Conservation (phyloP, 306 rosid genomes). For the Psophocarpus tetragonolobus region DNA sequence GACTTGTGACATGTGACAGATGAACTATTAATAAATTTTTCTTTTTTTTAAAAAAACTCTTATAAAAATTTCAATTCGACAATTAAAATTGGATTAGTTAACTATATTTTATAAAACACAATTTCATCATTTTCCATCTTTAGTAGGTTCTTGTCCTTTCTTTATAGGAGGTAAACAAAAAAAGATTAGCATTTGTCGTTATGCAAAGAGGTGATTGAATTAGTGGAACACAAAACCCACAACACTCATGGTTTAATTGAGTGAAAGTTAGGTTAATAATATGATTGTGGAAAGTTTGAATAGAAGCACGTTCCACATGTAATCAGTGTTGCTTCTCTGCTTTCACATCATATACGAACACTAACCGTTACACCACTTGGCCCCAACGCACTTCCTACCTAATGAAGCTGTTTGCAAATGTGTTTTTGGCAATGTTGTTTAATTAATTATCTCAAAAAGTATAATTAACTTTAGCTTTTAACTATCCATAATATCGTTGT, state of each 20-base stretch:
- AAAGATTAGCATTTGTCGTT: not conserved
- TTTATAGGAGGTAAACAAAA: not conserved
- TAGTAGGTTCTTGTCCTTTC: not conserved
- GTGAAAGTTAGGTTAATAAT: not conserved
- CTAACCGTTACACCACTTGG: conserved; percentile 1
- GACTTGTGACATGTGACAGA: too few relatives aligned
- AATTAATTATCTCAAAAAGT: not conserved
- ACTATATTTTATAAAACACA: too few relatives aligned
- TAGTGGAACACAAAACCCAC: conserved; percentile 24
- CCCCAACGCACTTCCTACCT: too few relatives aligned
- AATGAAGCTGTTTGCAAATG: too few relatives aligned
- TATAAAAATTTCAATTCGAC: too few relatives aligned
- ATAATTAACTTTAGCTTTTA: not conserved
- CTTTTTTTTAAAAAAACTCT: too few relatives aligned
- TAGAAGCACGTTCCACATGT: conserved; percentile 24
- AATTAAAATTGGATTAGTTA: not conserved
- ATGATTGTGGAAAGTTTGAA: conserved; percentile 40
- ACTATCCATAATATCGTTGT: not conserved
- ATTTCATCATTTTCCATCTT: not conserved
- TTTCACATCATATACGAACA: conserved; percentile 17
- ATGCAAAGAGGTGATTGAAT: conserved; percentile 5
- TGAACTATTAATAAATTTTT: too few relatives aligned
- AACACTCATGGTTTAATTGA: conserved; percentile 7
- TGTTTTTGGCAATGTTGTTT: not conserved
- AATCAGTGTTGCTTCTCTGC: conserved; percentile 31